A percentile compares a stretch with the other conserved stretches of the same genome.
Evolutionary conservation across 2,329 filamentous ascomycete genomes (phyloP).

Genomic region (Cytospora piceicola): DNA sequence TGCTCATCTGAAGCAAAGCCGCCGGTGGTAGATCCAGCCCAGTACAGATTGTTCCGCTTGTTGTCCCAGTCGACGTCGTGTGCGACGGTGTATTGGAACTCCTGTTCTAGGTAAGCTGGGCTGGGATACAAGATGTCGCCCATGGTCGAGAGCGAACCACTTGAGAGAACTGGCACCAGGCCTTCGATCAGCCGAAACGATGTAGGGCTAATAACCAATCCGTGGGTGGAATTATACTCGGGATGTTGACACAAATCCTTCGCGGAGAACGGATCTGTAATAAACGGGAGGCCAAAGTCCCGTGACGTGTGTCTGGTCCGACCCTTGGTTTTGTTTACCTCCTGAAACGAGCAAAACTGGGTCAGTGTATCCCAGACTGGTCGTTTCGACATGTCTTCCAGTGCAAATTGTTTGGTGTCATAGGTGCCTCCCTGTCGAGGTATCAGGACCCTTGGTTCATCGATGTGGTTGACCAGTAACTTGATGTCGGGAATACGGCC

Average conservation of each 20-base stretch:
- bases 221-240: conserved; percentile 49
- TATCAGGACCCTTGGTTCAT: conserved; percentile 50
- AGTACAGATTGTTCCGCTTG: conserved; percentile 28
- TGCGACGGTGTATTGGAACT: conserved; percentile 22
- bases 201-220: conserved; percentile 49
- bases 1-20: conserved; percentile 12
- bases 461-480: conserved; percentile 54
- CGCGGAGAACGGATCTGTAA: conserved; percentile 36
- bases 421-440: neutral
- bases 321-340: neutral
- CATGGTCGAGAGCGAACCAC: conserved; percentile 24
- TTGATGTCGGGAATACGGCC: conserved; percentile 43
- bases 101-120: conserved; percentile 24
- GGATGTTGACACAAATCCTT: conserved; percentile 50
- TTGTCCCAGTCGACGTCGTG: conserved; percentile 21
- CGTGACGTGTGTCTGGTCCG: conserved; percentile 13
- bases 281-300: conserved; percentile 42
- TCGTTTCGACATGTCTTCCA: conserved; percentile 39
- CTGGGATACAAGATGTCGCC: conserved; percentile 27
- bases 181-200: conserved; percentile 39
- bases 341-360: neutral
- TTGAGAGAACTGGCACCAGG: conserved; percentile 12
- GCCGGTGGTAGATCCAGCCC: conserved; percentile 28
- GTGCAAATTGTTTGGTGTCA: neutral
- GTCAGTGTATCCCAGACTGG: conserved; percentile 35